phyloP scores from a whole-genome alignment of 106 monocot genomes.

The Phalaenopsis aphrodite region DNA sequence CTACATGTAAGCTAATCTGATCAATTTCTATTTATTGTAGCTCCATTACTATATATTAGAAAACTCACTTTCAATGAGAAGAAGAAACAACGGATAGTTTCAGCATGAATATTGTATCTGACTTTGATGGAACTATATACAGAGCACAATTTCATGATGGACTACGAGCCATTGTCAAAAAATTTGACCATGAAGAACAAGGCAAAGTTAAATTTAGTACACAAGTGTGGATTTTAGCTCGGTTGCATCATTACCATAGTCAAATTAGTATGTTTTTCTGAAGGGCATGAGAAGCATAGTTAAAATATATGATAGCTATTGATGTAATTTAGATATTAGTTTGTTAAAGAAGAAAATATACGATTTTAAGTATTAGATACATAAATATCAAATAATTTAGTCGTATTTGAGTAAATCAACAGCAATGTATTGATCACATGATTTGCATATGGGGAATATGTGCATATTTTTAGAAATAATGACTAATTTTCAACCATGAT shows the following conservation, averaged over 20 bases:
- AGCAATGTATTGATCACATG: background rate
- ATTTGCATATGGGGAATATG: background rate
- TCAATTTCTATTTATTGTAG: conserved; percentile 1
- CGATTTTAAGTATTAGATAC: too few relatives aligned
- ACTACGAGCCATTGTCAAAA: conserved; percentile 45
- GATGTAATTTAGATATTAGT: conserved; percentile 7
- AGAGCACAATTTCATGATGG: conserved; percentile 79
- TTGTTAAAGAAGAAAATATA: background rate
- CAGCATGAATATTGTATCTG: conserved; percentile 47
- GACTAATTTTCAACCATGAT: background rate
- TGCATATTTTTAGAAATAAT: background rate
- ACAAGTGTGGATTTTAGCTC: conserved; percentile 47
- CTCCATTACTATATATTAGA: conserved; percentile 18
- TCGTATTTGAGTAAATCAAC: background rate
- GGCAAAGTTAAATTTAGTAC: conserved; percentile 28
- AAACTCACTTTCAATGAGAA: conserved; percentile 64
- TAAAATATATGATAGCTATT: conserved; percentile 64
- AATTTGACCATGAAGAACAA: conserved; percentile 14
- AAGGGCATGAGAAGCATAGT: conserved; percentile 52
- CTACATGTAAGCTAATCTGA: background rate
- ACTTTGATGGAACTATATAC: conserved; percentile 47
- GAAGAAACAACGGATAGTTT: conserved; percentile 60
- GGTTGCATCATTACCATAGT: conserved; percentile 72
- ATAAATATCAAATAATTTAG: too few relatives aligned
- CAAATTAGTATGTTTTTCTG: conserved; percentile 63